Evolutionary conservation across 306 rosid species (phyloP), one percentile per base, ranked within the genome.

Genomic region (Morella rubra): DNA sequence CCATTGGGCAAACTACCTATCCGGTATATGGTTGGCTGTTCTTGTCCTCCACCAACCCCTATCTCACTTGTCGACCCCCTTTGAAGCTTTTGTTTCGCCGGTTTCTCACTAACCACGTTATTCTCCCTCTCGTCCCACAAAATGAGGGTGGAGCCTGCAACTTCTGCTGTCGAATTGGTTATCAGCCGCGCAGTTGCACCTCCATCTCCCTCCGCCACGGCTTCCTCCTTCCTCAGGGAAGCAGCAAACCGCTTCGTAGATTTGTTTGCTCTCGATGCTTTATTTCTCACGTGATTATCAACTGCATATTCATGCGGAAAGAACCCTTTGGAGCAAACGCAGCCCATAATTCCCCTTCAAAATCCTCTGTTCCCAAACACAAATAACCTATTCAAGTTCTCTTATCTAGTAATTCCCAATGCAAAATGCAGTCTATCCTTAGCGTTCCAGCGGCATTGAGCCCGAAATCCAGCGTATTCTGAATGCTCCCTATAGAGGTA

Each of bases 291-390:
- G 73, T 76, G 90, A 75, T 75, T 88, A 55, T 81, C 73, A 8
- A 78, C 68, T 15, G 75, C 81, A 15, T 73, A 85, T 13, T 90
- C 81, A 47, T 80, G 52, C 19, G 79, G 14, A 5, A 77, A 74
- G 19, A 56, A 80, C 53, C 82, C 89, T 73, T 86, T 90, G 1
- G 93, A 86, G 86, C 93, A 90, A 81, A 93, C 76, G 69, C 94
- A 90, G 61, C 97, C 97, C 97, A 93, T 93, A 72, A 49, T 62
- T 56, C 64, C 47, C 19, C 68, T 51, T 49, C 45, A 52, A 46
- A 51, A 77, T 47, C 77, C 75, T 77, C 46, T 13, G 53, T 62
- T 41, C 50, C 72, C 40, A 27, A 66, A 64, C 66, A 47, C 52
- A 60, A 71, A 12, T 11, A 49, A 27, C 24, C 44, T 13, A 74